Evolutionary conservation across 2,329 filamentous ascomycete species (phyloP), one percentile per base, ranked within the genome.

Genomic region (Claviceps pazoutovae): DNA sequence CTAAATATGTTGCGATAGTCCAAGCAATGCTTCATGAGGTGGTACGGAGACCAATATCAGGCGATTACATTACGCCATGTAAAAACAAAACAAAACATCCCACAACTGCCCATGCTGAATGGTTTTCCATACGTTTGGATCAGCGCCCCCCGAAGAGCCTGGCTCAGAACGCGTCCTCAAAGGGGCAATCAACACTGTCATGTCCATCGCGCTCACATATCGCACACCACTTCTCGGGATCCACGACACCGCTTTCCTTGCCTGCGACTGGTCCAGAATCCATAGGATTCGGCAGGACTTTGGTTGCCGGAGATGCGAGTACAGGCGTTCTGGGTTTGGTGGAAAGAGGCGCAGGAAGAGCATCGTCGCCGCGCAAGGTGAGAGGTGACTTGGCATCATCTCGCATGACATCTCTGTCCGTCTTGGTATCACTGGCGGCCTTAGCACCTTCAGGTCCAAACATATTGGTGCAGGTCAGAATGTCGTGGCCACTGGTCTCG

Each of bases 161-260:
- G 30, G 19, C 21, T 53, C 34, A 83, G 57, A 83, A 86, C 34
- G 81, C 82, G 66, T 94, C 88, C 69, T 95, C 90, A 67, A 95
- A 86, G 13, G 90, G 89, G 68, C 90, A 95, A 67, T 94, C 88
- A 55, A 95, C 90, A 62, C 91, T 96, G 68, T 96, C 87, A 65
- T 98, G 93, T 14, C 93, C 93, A 62, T 98, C 93, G 56, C 88
- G 82, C 73, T 98, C 93, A 65, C 93, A 98, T 45, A 97, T 74
- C 16, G 93, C 93, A 68, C 93, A 98, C 93, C 93, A 98, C 70
- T 95, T 96, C 56, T 84, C 79, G 51, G 83, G 80, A 61, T 97
- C 88, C 57, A 91, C 75, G 46, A 87, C 71, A 1, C 86, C 85
- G 51, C 82, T 88, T 57, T 84, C 80, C 70, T 88, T 91, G 50